A percentile compares a stretch with the other conserved stretches of the same genome.
phyloP scores from a whole-genome alignment of 805 yeast genomes.

The Metschnikowia koreensis region DNA sequence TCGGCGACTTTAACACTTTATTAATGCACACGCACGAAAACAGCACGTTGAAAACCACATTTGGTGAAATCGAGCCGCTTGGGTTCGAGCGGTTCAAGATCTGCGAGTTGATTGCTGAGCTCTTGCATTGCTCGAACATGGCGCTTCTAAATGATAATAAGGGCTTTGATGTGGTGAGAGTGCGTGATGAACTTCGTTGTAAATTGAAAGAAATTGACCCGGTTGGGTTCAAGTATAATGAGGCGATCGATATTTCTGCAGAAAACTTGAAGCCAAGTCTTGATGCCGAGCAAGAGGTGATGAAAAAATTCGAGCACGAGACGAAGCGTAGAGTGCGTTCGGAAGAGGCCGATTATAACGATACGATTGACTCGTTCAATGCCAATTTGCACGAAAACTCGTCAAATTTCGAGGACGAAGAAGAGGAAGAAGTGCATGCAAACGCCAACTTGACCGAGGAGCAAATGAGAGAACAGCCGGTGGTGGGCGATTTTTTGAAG shows the following conservation, averaged over 20 bases:
- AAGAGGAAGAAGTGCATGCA: slow-evolving; percentile 43
- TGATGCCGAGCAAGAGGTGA: slow-evolving; percentile 19
- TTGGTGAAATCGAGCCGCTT: slow-evolving; percentile 37
- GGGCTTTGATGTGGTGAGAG: slow-evolving; percentile 41
- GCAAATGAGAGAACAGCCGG: slow-evolving; percentile 41
- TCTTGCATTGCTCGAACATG: slow-evolving; percentile 48
- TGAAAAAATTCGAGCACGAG: slow-evolving; percentile 18
- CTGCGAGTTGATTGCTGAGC: slow-evolving; percentile 46
- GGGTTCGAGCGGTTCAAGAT: slow-evolving; percentile 48
- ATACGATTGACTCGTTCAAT: slow-evolving; percentile 40
- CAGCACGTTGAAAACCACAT: slow-evolving; percentile 23
- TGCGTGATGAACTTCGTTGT: slow-evolving; percentile 36
- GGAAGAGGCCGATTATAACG: slow-evolving; percentile 21
- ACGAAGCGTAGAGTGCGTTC: slow-evolving; percentile 11
- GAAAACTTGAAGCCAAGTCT: slow-evolving; percentile 16
- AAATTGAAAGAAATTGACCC: slow-evolving; percentile 45
- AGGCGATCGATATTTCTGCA: slow-evolving; percentile 37
- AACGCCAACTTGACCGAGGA: slow-evolving; percentile 44
- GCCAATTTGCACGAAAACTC: slow-evolving; percentile 24
- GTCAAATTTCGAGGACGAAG: slow-evolving; percentile 19
- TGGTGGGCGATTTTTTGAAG: slow-evolving; percentile 44
- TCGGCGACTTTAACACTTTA: slow-evolving; percentile 37
- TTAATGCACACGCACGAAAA: slow-evolving; percentile 25
- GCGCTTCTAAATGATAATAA: slow-evolving; percentile 44
- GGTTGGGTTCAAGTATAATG: slow-evolving; percentile 45